Percentiles rank a stretch among this genome's conserved stretches.
These are phyloP conservation scores for Colletotrichum horii DNA, from an alignment of 2,329 filamentous ascomycete species.

Conservation along the genomic window DNA sequence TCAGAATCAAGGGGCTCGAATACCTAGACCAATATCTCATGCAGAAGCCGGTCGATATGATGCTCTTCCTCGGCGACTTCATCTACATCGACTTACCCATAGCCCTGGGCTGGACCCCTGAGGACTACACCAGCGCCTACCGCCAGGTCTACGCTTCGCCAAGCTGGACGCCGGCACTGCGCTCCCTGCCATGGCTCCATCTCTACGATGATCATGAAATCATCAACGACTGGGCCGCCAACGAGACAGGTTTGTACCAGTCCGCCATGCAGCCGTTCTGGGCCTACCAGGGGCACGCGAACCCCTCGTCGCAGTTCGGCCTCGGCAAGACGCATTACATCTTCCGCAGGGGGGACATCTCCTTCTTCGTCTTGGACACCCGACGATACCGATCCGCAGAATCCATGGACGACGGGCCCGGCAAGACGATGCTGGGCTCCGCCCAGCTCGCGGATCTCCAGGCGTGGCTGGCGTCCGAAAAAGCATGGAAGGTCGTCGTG, in stretches of 20 bases:
- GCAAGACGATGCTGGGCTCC: conserved; percentile 63
- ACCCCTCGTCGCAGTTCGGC: conserved; percentile 54
- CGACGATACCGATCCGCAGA: conserved; percentile 57
- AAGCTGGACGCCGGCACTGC: conserved; percentile 53
- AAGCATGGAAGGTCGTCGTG: conserved; percentile 68
- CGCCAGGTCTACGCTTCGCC: conserved; percentile 71
- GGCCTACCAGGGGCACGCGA: conserved; percentile 68
- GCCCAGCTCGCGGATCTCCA: conserved; percentile 65
- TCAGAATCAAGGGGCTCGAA: conserved; percentile 66
- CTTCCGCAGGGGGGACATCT: conserved; percentile 66
- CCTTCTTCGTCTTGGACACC: conserved; percentile 74
- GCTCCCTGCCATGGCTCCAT: conserved; percentile 70
- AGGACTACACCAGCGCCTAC: conserved; percentile 44
- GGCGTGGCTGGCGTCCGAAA: conserved; percentile 49
- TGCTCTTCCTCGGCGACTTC: conserved; percentile 61
- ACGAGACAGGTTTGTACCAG: conserved; percentile 65
- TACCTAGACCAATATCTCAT: conserved; percentile 29
- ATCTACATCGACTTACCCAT: conserved; percentile 64
- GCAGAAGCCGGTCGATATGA: conserved; percentile 46
- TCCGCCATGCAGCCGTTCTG: conserved; percentile 68
- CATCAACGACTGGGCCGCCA: conserved; percentile 71
- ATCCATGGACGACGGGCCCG: conserved; percentile 41
- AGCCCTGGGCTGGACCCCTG: conserved; percentile 23
- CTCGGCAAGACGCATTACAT: conserved; percentile 65
- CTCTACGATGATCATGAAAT: conserved; percentile 77